A percentile compares a stretch with the other conserved stretches of the same genome.
Evolutionary conservation across 2,329 filamentous ascomycete genomes (phyloP).

Genomic region (Coniella lustricola): DNA sequence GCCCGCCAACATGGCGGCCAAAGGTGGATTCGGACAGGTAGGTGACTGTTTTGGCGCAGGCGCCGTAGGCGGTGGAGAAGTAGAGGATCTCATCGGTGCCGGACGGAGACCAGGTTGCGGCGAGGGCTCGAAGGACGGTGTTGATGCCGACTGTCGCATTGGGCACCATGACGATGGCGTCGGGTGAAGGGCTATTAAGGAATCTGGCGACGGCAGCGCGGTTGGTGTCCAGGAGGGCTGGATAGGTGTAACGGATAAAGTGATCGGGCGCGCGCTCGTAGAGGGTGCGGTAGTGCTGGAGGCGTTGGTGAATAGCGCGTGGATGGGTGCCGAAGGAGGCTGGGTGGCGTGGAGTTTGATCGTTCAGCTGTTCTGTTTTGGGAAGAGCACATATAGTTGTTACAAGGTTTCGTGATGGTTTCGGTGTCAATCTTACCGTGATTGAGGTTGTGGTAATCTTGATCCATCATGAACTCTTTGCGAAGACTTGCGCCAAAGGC

Average conservation of each 20-base stretch:
- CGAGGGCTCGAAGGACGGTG: conserved; percentile 69
- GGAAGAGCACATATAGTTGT: background rate
- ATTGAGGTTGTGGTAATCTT: conserved; percentile 67
- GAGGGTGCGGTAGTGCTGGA: conserved; percentile 58
- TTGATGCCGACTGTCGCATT: conserved; percentile 79
- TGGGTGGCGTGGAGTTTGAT: conserved; percentile 25
- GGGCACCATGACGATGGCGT: conserved; percentile 66
- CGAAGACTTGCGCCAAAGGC: conserved; percentile 36
- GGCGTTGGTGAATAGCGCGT: conserved; percentile 47
- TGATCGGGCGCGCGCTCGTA: conserved; percentile 64
- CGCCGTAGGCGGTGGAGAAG: conserved; percentile 73
- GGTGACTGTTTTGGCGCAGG: conserved; percentile 65
- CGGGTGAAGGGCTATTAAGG: conserved; percentile 53
- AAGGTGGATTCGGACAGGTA: conserved; percentile 62
- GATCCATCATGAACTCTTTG: conserved; percentile 63
- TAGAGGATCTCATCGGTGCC: conserved; percentile 73
- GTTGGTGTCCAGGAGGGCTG: conserved; percentile 54
- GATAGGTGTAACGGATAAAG: conserved; percentile 67
- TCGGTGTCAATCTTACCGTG: conserved; percentile 38
- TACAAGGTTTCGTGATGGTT: too few relatives aligned
- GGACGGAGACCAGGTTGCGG: conserved; percentile 48
- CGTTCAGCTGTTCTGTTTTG: conserved; percentile 5
- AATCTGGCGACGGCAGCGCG: conserved; percentile 58
- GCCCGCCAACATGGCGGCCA: conserved; percentile 33
- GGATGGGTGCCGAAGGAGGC: conserved; percentile 80